Conservation (phyloP, 1,284 basidiomycete species). For the Naganishia albida region DNA sequence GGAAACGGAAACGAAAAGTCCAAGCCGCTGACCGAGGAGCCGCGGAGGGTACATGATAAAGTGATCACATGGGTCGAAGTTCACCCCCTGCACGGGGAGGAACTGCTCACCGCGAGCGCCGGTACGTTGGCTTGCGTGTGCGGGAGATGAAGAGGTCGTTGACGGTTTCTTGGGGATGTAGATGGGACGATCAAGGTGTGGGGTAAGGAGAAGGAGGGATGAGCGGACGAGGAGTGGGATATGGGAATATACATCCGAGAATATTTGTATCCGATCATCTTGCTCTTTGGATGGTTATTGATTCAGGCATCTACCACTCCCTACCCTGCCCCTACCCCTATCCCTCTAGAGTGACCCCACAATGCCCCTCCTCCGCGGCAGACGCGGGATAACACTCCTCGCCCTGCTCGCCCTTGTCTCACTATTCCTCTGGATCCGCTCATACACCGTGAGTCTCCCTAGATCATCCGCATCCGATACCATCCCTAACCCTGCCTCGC, state of each 20-base stretch:
- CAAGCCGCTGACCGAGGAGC: constrained; percentile 65
- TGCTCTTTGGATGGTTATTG: too few relatives aligned
- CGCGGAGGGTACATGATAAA: constrained; percentile 73
- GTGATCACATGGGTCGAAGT: constrained; percentile 88
- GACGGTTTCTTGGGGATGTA: constrained; percentile 6
- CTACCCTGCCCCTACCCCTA: too few relatives aligned
- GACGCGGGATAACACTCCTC: constrained; percentile 8
- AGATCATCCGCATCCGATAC: too few relatives aligned
- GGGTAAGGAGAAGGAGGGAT: constrained; percentile 44
- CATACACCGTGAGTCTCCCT: neutral
- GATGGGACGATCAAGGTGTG: constrained; percentile 81
- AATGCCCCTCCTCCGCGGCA: constrained; percentile 14
- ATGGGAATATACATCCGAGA: too few relatives aligned
- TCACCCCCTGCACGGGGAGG: constrained; percentile 71
- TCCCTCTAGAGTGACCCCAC: too few relatives aligned
- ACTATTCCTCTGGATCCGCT: neutral
- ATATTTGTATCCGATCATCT: too few relatives aligned
- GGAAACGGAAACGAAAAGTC: constrained; percentile 61
- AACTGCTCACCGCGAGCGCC: constrained; percentile 82
- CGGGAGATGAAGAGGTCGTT: constrained; percentile 6
- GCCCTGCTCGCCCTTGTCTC: constrained; percentile 11
- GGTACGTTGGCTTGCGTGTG: constrained; percentile 48
- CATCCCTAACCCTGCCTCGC: neutral
- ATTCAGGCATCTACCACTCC: too few relatives aligned
- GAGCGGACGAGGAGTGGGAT: constrained; percentile 20